Conservation (phyloP, 305 asterid genomes). For the Fraxinus nigra region DNA sequence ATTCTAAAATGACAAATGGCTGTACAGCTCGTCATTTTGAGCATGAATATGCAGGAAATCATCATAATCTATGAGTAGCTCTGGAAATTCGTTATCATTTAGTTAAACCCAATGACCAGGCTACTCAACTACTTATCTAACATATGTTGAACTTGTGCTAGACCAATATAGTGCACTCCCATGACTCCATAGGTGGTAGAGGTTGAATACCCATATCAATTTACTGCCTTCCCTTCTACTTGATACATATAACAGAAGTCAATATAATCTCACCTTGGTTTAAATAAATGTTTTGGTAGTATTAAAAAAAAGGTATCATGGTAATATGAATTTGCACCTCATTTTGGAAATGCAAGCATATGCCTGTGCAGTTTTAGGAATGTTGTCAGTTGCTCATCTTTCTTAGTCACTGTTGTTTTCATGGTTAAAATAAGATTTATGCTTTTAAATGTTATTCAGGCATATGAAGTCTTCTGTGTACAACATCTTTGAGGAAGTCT, state of each 20-base stretch:
- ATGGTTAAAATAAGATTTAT: neutral
- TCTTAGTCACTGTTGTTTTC: neutral
- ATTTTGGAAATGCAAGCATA: neutral
- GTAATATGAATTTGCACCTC: neutral
- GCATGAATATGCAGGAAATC: neutral
- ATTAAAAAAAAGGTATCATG: neutral
- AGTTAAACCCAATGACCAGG: neutral
- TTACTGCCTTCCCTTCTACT: neutral
- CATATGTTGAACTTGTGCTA: neutral
- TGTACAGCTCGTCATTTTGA: neutral
- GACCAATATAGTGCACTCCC: neutral
- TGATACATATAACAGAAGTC: neutral
- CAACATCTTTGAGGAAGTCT: constrained; percentile 72
- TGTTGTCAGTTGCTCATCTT: neutral
- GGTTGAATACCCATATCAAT: neutral
- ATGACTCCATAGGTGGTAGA: neutral
- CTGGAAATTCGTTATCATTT: neutral
- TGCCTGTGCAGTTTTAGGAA: neutral
- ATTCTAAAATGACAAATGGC: neutral
- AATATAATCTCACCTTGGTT: neutral
- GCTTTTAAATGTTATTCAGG: constrained; percentile 38
- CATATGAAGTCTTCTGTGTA: constrained; percentile 72
- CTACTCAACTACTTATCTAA: neutral
- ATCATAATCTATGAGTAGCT: neutral
- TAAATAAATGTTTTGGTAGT: neutral